Conservation (phyloP, 495 filamentous ascomycete species). For the Xylaria acuta region DNA sequence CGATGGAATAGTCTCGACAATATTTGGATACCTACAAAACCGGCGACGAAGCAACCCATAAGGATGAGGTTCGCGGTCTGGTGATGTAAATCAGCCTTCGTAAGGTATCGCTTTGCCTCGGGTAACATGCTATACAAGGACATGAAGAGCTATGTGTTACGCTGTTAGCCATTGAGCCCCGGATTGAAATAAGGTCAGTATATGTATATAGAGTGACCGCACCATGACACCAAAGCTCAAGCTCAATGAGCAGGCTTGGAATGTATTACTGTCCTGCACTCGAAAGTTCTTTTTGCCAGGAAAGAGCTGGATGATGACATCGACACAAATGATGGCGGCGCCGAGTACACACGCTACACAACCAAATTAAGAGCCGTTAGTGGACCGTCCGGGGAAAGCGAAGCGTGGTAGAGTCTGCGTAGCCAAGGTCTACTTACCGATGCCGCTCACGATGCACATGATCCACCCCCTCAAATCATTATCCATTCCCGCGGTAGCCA, state of each 20-base stretch:
- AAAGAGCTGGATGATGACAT: constrained; percentile 73
- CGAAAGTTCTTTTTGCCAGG: constrained; percentile 77
- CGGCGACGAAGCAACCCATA: constrained; percentile 78
- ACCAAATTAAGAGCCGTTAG: constrained; percentile 20
- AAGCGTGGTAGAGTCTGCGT: constrained; percentile 19
- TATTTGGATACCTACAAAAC: constrained; percentile 83
- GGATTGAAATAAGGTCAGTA: neutral
- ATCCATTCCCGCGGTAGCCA: constrained; percentile 55
- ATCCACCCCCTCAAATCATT: constrained; percentile 96
- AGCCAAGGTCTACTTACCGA: constrained; percentile 55
- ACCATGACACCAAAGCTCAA: constrained; percentile 99
- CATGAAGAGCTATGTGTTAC: constrained; percentile 76
- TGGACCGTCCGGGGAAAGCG: constrained; percentile 5
- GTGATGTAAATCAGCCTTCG: constrained; percentile 67
- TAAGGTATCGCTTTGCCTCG: constrained; percentile 76
- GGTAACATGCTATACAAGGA: constrained; percentile 95
- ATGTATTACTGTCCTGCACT: constrained; percentile 87
- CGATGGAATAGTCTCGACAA: constrained; percentile 81
- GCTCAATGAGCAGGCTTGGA: constrained; percentile 87
- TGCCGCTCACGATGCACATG: constrained; percentile 82
- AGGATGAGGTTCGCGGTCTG: constrained; percentile 72
- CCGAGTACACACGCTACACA: constrained; percentile 77
- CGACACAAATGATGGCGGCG: constrained; percentile 84
- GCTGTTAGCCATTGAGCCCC: constrained; percentile 30
- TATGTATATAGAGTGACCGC: constrained; percentile 36